phyloP scores from a whole-genome alignment of 1,284 basidiomycete genomes.

The Inonotus obliquus region DNA sequence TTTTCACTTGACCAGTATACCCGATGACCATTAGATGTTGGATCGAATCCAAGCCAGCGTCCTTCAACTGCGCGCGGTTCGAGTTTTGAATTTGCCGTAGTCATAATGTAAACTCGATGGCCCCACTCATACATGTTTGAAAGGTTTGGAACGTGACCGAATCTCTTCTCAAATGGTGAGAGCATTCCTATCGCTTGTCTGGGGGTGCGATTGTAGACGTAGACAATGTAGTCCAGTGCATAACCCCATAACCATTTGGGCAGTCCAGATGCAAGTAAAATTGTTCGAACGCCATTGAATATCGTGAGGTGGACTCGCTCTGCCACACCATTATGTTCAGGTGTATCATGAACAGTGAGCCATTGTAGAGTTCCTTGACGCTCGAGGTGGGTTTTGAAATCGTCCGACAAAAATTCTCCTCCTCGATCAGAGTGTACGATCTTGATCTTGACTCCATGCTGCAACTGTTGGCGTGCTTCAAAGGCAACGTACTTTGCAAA shows the following conservation, averaged over 20 bases:
- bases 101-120: neutral
- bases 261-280: conserved; percentile 28
- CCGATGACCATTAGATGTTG: conserved; percentile 18
- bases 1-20: conserved; percentile 16
- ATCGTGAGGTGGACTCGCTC: conserved; percentile 31
- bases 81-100: neutral
- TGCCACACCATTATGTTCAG: conserved; percentile 32
- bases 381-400: no score
- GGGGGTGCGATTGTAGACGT: neutral
- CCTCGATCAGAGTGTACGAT: no score
- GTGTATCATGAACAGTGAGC: conserved; percentile 32
- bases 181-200: no score
- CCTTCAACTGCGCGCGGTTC: neutral
- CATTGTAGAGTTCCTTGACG: conserved; percentile 25
- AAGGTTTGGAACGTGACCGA: neutral
- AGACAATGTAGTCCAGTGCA: neutral
- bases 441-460: no score
- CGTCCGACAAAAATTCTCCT: no score
- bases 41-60: conserved; percentile 12
- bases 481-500: no score
- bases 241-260: conserved; percentile 31
- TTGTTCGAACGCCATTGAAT: conserved; percentile 27
- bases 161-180: neutral
- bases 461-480: no score
- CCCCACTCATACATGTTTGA: neutral